These are phyloP conservation scores for Nannochloris sp. DNA, from an alignment of 139 green algal species.

Conservation along the genomic window DNA sequence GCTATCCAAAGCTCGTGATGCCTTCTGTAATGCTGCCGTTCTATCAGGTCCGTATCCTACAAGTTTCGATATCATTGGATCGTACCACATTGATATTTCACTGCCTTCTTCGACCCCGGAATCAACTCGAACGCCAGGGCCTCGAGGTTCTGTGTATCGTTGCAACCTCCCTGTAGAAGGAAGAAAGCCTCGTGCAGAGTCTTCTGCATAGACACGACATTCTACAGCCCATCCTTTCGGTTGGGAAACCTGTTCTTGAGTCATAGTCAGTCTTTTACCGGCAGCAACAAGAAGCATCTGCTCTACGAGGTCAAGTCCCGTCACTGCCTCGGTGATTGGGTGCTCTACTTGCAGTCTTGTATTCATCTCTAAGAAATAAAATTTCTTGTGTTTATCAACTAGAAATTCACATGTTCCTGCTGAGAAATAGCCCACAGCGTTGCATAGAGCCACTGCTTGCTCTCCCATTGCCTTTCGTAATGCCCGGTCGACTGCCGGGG, in stretches of 20 bases:
- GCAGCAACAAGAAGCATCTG: slow-evolving; percentile 35
- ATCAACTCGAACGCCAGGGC: slow-evolving; percentile 48
- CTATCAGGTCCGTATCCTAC: slow-evolving; percentile 35
- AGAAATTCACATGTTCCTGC: slow-evolving; percentile 45
- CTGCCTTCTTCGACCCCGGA: slow-evolving; percentile 61
- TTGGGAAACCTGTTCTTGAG: slow-evolving; percentile 30
- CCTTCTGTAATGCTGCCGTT: background rate
- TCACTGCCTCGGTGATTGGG: slow-evolving; percentile 33
- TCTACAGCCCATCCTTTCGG: slow-evolving; percentile 34
- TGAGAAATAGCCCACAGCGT: slow-evolving; percentile 45
- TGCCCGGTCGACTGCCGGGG: slow-evolving; percentile 22
- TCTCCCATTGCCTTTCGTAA: slow-evolving; percentile 43
- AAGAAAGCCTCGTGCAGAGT: slow-evolving; percentile 19
- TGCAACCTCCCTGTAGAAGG: slow-evolving; percentile 41
- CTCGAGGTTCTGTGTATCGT: slow-evolving; percentile 39
- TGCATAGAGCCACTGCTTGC: slow-evolving; percentile 47
- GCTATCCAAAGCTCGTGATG: slow-evolving; percentile 12
- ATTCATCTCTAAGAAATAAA: slow-evolving; percentile 51
- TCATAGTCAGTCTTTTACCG: slow-evolving; percentile 16
- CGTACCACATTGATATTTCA: slow-evolving; percentile 59
- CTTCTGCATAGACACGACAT: slow-evolving; percentile 48
- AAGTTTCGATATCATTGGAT: slow-evolving; percentile 67
- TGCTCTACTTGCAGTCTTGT: slow-evolving; percentile 39
- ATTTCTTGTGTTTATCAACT: slow-evolving; percentile 27
- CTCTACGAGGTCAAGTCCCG: slow-evolving; percentile 32